Base-by-base conservation (phyloP, 805 yeast genomes). In the Cephaloascus fragrans region DNA sequence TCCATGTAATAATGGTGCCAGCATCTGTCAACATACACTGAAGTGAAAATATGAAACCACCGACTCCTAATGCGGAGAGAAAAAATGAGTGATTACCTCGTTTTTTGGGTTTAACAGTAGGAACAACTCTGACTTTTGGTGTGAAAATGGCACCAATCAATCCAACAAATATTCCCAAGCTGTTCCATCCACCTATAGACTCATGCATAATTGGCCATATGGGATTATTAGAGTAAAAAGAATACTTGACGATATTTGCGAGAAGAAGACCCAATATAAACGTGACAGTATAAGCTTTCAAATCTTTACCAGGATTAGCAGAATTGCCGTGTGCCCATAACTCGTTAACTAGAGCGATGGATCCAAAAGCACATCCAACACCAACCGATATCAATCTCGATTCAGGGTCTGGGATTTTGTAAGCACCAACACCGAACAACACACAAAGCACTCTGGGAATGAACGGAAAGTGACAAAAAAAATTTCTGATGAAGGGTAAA, bases 141-240 rank as follows among this genome's bases (percentile, higher is more conserved):
- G 96, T 75, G 40, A 80, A 64, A n/a, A 75, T 48, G 3, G 90
- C 88, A 32, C 77, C 71, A 8, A 72, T 45, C 3, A 80, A 48
- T 18, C 94, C 96, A 37, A 83, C 43, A 3, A 67, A 57, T 3
- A 87, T 57, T 32, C 93, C 95, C 23, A 76, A 60, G 38, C 67
- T 68, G 58, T 90, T 90, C 69, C 77, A 76, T 12, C 98, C 98
- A 16, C 97, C 96, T 49, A 85, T 88, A 10, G 67, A 73, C 15
- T 69, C 69, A 55, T 88, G 80, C 89, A 93, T 80, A 37, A 89
- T 83, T 20, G 97, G 95, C 98, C 98, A 93, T 36, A 88, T 67
- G 31, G 98, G 98, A 55, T 93, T 93, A 54, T 89, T 89, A 2
- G 97, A 77, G 61, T 75, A 83, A 49, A 71, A 75, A 8, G 81